These are phyloP conservation scores for Tritrichomonas musculus DNA, from an alignment of 208 protist genomes.

Conservation along the genomic window DNA sequence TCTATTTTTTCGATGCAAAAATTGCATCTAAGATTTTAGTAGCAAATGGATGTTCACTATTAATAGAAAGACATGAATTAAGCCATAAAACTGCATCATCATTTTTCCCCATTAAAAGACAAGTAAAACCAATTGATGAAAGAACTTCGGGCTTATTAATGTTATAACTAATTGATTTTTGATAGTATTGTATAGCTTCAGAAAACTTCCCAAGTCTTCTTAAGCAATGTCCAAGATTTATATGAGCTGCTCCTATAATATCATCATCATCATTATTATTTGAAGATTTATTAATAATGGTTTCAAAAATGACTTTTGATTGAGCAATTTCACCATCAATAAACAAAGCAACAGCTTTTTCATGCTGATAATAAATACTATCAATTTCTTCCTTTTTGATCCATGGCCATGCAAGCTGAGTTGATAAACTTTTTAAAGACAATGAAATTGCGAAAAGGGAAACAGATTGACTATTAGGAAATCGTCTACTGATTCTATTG, in stretches of 20 bases:
- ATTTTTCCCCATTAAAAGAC: conserved; percentile 4
- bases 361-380: not conserved
- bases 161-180: not conserved
- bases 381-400: not conserved
- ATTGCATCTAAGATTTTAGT: conserved; percentile 1
- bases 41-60: not conserved
- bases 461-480: not conserved
- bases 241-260: not conserved
- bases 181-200: not conserved
- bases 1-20: no score
- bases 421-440: not conserved
- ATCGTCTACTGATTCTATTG: not conserved
- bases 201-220: not conserved
- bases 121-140: conserved; percentile 25
- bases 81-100: not conserved
- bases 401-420: not conserved
- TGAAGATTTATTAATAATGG: not conserved
- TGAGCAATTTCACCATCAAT: not conserved
- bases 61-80: not conserved
- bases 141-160: not conserved
- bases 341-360: not conserved
- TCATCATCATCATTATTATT: not conserved
- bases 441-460: not conserved
- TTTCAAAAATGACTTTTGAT: not conserved
- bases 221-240: not conserved